Evolutionary conservation across 495 filamentous ascomycete species (phyloP), one percentile per base, ranked within the genome.

Genomic region (Penicillium fimorum): DNA sequence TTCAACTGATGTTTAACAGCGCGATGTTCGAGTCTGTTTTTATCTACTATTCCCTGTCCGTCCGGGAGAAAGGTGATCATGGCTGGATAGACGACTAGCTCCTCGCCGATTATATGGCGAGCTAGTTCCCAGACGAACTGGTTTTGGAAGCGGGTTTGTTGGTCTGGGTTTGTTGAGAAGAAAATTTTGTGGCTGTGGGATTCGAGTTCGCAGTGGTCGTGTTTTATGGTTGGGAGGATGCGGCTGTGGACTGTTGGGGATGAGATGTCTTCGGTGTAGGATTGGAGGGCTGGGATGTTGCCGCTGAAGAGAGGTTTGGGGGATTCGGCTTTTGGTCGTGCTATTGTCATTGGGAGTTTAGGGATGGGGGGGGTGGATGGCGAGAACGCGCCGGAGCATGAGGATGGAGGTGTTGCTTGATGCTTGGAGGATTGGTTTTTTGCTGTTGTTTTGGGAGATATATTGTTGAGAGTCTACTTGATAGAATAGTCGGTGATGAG

Each of bases 61-160:
- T 74, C 58, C n/a, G 74, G 68, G 2, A 86, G 53, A 48, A 84
- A 60, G 55, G 81, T 77, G 55, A 83, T 82, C 9, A 88, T 69
- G 3, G 82, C 82, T 0, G 87, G 87, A 66, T 89, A 90, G 15
- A 90, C 76, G 35, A 88, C 80, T 2, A 91, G 67, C 70, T 90
- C 88, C 66, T 90, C 84, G 50, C 74, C 82, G 60, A 89, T 73
- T 0, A 80, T 79, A 62, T 88, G 82, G 9, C 86, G 80, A 11
- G 88, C 83, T 4, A 91, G 71, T 60, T 86, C 84, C 88, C 87
- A 91, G 30, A 83, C 82, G 54, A 90, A 86, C 47, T 81, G 79
- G 53, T 90, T 90, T 66, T 83, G 80, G 69, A 72, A 89, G 15
- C 76, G 69, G 1, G 62, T 69, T 32, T 80, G 75, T 15, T 79